A percentile compares a stretch with the other conserved stretches of the same genome.
These are phyloP conservation scores for Coemansia furcata DNA, from an alignment of 192 early-diverging fungal genomes.

Conservation along the genomic window DNA sequence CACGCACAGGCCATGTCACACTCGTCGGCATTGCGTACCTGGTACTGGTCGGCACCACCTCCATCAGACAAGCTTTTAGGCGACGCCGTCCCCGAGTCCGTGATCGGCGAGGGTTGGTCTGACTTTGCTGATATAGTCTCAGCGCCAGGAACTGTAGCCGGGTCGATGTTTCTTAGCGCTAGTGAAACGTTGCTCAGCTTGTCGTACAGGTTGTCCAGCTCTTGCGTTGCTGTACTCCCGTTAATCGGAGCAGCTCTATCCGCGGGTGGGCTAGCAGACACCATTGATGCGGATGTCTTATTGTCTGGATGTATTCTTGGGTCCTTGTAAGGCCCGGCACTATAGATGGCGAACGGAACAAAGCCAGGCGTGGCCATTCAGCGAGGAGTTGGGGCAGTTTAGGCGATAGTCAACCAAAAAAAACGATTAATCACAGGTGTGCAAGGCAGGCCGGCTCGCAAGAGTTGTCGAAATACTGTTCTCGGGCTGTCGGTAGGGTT, in stretches of 20 bases:
- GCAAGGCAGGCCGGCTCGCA: not conserved
- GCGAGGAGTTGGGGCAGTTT: not conserved
- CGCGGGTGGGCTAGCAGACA: not conserved
- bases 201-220: slow-evolving; percentile 43
- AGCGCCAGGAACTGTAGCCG: slow-evolving; percentile 13
- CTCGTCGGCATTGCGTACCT: slow-evolving; percentile 5
- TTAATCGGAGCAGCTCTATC: not conserved
- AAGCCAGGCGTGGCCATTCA: slow-evolving; percentile 45
- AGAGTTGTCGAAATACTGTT: not conserved
- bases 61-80: slow-evolving; percentile 12
- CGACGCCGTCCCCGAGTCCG: slow-evolving; percentile 29
- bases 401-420: not conserved
- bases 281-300: not conserved
- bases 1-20: slow-evolving; percentile 42
- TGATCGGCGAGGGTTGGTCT: not conserved
- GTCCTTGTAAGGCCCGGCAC: slow-evolving; percentile 22
- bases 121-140: not conserved
- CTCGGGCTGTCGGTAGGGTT: not conserved
- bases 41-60: slow-evolving; percentile 2
- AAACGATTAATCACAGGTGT: not conserved
- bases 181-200: slow-evolving; percentile 40
- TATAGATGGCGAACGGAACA: slow-evolving; percentile 25
- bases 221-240: slow-evolving; percentile 17
- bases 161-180: slow-evolving; percentile 34
- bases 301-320: slow-evolving; percentile 20